Percentiles rank a stretch among this genome's conserved stretches.
Conservation (phyloP, 148 eudicot species). For the Silene uniflora region DNA sequence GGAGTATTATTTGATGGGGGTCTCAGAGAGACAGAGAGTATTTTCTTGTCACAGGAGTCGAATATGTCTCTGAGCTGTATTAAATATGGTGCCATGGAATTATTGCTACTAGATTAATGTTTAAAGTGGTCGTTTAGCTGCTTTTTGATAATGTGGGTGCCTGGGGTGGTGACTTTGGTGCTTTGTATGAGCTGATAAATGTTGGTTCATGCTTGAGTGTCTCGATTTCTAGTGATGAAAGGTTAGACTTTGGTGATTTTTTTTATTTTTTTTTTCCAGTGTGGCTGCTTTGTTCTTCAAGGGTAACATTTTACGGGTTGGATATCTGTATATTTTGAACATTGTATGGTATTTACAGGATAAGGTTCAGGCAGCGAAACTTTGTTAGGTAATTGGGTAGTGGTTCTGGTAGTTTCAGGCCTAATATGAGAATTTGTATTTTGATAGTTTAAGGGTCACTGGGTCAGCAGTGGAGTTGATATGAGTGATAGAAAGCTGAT, state of each 20-base stretch:
- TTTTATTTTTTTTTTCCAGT: background rate
- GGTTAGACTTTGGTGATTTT: background rate
- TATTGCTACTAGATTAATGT: background rate
- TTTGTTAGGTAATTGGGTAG: background rate
- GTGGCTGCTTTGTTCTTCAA: background rate
- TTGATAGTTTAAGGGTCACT: background rate
- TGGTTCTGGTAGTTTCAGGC: background rate
- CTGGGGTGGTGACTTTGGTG: background rate
- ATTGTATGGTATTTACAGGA: background rate
- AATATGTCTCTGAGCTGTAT: background rate
- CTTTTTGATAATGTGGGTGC: background rate
- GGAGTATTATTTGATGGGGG: too few relatives aligned
- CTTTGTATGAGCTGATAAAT: background rate
- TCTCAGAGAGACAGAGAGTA: too few relatives aligned
- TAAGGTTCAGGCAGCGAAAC: background rate
- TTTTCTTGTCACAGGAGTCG: background rate
- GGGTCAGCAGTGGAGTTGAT: background rate
- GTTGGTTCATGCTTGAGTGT: background rate
- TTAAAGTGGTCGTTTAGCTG: background rate
- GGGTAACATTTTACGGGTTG: background rate
- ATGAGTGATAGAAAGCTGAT: background rate
- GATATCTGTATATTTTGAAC: background rate
- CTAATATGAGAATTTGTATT: background rate
- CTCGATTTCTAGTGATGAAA: background rate
- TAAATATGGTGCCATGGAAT: background rate